Evolutionary conservation across 306 rosid genomes (phyloP), one percentile per base, ranked within the genome.

Genomic region (Astragalus glycyphyllos): DNA sequence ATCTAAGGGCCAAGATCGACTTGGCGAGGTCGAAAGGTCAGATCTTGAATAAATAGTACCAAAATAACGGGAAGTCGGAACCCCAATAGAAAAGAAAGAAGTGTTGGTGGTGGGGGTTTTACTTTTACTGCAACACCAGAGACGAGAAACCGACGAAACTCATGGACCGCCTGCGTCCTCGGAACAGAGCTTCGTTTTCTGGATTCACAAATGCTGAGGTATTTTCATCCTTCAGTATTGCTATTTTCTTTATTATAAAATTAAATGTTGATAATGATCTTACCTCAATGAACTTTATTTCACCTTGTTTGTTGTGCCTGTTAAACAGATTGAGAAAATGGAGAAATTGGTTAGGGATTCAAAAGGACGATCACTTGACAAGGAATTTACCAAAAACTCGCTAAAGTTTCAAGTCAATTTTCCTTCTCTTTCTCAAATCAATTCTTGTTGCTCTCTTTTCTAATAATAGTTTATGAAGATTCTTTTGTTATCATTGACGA

Each of bases 151-250:
- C n/a, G n/a, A n/a, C n/a, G n/a, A n/a, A n/a, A n/a, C 7, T 40
- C 8, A 91, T 86, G 98, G 97, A 87, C 79, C 95, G 95, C 13
- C 88, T 94, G 79, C 99, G 99, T 78, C 97, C 92, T n/a, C 84
- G 96, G 12, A 79, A 50, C 49, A 82, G 92, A 73, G 79, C 76
- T 12, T 7, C 55, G 13, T 89, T 89, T 76, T 68, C 84, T 34
- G 99, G 99, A 48, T 94, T 94, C 40, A 89, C 96, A 0, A 80
- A 82, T 73, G 86, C 83, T 0, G 97, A 91, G 97, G 99, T 94
- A 76, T 48, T 8, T 5, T 40, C 3, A 23, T 46, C 11, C 6
- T n/a, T n/a, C n/a, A n/a, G n/a, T n/a, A n/a, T n/a, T n/a, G n/a
- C n/a, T n/a, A n/a, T n/a, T n/a, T n/a, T n/a, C n/a, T n/a, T n/a